Evolutionary conservation across 495 filamentous ascomycete species (phyloP), one percentile per base, ranked within the genome.

Genomic region (Penicillium robsamsonii): DNA sequence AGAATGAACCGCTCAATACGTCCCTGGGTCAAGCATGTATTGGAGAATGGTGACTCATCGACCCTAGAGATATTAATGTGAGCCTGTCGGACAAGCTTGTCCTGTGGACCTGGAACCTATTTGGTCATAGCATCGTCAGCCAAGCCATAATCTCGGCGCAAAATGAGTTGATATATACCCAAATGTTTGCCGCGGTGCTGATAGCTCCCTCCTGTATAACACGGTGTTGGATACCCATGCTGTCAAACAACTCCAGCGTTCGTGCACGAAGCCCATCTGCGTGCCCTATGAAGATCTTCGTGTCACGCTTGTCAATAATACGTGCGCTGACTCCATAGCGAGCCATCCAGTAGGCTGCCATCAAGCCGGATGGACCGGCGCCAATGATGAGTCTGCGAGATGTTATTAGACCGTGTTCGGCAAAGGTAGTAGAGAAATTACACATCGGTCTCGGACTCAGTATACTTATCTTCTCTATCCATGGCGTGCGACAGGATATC

Each of bases 211-310:
- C 86, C 40, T 84, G 81, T 73, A 77, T 80, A 7, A 78, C 79
- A 15, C 80, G 75, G 53, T 88, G 80, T 3, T 72, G 80, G 52
- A 89, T 80, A 6, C 83, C 85, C 60, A 89, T 83, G 53, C 81
- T 83, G 51, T 90, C 86, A 24, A 88, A 82, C 13, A 87, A 80
- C 64, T 88, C 85, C 13, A 86, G 61, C 5, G 76, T 85, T n/a
- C 86, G 77, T 30, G 71, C 66, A 57, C 80, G 72, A 18, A 85
- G 63, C 10, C 85, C 84, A 64, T 88, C 85, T 7, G 84, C 84
- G 61, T 87, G 84, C 2, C 84, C 84, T 15, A 70, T 77, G 59
- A 75, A 77, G 13, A 82, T 72, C 55, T 79, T 80, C 5, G 71
- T 81, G 7, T 65, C 70, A 31, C 81, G 73, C 58, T 87, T 87